These are phyloP conservation scores for Aspergillus japonicus DNA, from an alignment of 2,329 filamentous ascomycete genomes.

Conservation along the genomic window DNA sequence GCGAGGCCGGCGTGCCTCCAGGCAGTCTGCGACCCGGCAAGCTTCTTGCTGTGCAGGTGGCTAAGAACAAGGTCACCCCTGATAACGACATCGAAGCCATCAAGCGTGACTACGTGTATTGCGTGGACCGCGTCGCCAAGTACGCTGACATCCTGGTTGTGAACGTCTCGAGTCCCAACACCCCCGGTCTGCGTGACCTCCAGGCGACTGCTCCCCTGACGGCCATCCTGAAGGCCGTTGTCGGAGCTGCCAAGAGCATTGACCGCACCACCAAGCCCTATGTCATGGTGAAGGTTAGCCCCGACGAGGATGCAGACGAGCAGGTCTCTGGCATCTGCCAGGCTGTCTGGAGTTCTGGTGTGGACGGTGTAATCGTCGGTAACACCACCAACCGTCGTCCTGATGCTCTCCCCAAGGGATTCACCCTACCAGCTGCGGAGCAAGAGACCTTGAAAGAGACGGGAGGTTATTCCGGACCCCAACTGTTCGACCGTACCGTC, in stretches of 20 bases:
- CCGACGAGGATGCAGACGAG: constrained; percentile 82
- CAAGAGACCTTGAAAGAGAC: constrained; percentile 68
- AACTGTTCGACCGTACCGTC: constrained; percentile 78
- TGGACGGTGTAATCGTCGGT: constrained; percentile 93
- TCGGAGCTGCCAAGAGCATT: constrained; percentile 69
- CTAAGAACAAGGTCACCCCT: constrained; percentile 93
- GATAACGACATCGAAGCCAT: constrained; percentile 83
- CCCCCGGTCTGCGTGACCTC: constrained; percentile 81
- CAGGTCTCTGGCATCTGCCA: constrained; percentile 87
- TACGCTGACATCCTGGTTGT: constrained; percentile 97
- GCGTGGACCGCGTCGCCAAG: constrained; percentile 74
- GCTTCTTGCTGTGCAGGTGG: constrained; percentile 84
- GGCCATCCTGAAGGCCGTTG: constrained; percentile 75
- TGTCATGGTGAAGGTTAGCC: constrained; percentile 98
- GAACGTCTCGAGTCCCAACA: constrained; percentile 96
- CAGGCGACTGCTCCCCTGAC: constrained; percentile 84
- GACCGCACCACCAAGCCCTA: constrained; percentile 70
- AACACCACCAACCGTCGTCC: constrained; percentile 90
- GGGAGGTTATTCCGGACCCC: constrained; percentile 87
- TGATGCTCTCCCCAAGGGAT: constrained; percentile 66
- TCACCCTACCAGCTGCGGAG: constrained; percentile 65
- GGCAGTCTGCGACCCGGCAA: constrained; percentile 76
- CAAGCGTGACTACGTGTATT: constrained; percentile 78
- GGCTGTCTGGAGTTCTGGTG: constrained; percentile 77
- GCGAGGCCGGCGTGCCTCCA: constrained; percentile 72